These are phyloP conservation scores for Megacollybia marginata DNA, from an alignment of 768 basidiomycete species.

Conservation along the genomic window DNA sequence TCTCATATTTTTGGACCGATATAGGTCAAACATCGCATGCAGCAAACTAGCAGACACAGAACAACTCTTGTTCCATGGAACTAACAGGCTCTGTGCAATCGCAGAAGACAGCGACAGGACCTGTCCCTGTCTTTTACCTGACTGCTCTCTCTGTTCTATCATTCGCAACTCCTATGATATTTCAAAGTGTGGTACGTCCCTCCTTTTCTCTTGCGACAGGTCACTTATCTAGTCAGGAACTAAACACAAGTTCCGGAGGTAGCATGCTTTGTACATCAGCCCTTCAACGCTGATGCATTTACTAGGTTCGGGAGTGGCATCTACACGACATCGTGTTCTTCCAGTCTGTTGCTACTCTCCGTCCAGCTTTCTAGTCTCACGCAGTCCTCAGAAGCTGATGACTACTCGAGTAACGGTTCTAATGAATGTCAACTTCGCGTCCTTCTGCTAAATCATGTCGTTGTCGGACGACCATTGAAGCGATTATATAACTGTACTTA, in stretches of 20 bases:
- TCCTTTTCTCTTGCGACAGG: too few species aligned
- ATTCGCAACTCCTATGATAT: slow-evolving; percentile 56
- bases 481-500: slow-evolving; percentile 40
- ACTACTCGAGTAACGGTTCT: slow-evolving; percentile 43
- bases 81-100: slow-evolving; percentile 46
- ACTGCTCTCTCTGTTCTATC: slow-evolving; percentile 51
- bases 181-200: slow-evolving; percentile 41
- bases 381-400: slow-evolving; percentile 49
- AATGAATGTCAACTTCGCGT: slow-evolving; percentile 37
- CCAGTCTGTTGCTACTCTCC: slow-evolving; percentile 33
- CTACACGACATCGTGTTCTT: slow-evolving; percentile 60
- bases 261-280: not conserved
- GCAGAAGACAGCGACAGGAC: slow-evolving; percentile 43
- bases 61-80: slow-evolving; percentile 63
- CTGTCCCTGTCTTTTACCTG: slow-evolving; percentile 39
- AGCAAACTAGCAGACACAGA: slow-evolving; percentile 34
- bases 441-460: slow-evolving; percentile 51
- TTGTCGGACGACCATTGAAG: slow-evolving; percentile 52
- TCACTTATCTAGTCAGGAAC: slow-evolving; percentile 24
- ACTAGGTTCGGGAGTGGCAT: slow-evolving; percentile 62
- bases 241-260: slow-evolving; percentile 51
- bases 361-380: not conserved
- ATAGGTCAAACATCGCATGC: slow-evolving; percentile 2
- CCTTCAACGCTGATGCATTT: not conserved
- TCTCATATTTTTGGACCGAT: not conserved